These are phyloP conservation scores for Backusella parvicylindrica DNA, from an alignment of 192 early-diverging fungal species.

Conservation along the genomic window DNA sequence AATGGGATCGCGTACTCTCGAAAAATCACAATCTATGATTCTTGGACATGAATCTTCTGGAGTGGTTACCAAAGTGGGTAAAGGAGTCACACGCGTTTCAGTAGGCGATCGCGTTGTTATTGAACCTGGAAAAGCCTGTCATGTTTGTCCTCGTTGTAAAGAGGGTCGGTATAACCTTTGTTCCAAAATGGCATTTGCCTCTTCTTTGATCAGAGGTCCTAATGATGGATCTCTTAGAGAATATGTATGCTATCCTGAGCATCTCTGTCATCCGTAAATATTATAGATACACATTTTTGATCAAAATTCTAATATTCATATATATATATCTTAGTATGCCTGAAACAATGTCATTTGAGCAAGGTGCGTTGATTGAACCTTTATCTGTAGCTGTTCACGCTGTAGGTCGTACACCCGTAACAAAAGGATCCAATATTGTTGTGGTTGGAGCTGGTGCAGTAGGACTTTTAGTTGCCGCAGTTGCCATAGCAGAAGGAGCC, in stretches of 20 bases:
- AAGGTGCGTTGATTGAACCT: slow-evolving; percentile 38
- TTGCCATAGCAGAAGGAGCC: slow-evolving; percentile 26
- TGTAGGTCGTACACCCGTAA: slow-evolving; percentile 15
- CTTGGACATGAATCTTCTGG: slow-evolving; percentile 46
- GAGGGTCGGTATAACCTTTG: slow-evolving; percentile 38
- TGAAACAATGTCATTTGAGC: slow-evolving; percentile 26
- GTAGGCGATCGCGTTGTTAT: slow-evolving; percentile 43
- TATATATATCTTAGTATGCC: slow-evolving; percentile 11
- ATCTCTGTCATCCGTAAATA: neutral
- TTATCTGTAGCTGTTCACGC: slow-evolving; percentile 35
- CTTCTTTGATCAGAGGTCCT: slow-evolving; percentile 18
- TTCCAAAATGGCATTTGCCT: slow-evolving; percentile 37
- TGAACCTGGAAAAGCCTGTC: slow-evolving; percentile 37
- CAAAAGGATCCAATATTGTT: slow-evolving; percentile 20
- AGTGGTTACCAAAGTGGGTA: slow-evolving; percentile 31
- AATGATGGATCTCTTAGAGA: slow-evolving; percentile 11
- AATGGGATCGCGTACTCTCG: slow-evolving; percentile 27
- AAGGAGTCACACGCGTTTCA: slow-evolving; percentile 26
- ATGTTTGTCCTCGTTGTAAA: slow-evolving; percentile 33
- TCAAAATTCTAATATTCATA: neutral
- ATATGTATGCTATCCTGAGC: neutral
- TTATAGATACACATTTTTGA: neutral
- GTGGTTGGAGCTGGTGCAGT: slow-evolving; percentile 39
- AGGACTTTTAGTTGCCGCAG: slow-evolving; percentile 29
- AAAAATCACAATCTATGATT: slow-evolving; percentile 31